Base-by-base conservation (phyloP, 345 rosid species). In the Lumnitzera littorea region DNA sequence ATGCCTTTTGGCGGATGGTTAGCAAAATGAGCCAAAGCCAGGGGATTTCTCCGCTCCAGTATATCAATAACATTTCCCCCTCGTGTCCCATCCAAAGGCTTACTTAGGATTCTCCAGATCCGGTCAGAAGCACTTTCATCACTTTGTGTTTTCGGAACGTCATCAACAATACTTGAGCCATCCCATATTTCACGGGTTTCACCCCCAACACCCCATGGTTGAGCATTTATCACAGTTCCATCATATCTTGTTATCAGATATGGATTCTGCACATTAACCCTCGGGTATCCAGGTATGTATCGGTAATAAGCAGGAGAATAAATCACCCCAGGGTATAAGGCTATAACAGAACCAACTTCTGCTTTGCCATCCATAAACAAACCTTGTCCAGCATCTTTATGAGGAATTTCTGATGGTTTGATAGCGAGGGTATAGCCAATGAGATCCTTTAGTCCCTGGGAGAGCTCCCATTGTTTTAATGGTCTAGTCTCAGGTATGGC, bases 241-340 rank as follows among this genome's bases (percentile, higher is more conserved):
- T 92, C 98, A 70, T 87, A 87, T 72, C 94, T 77, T 13, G 96
- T 87, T 74, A 92, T 85, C 72, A 92, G 60, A 75, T 89, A 82
- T 5, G 88, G 76, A 67, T 84, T 92, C 53, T 73, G 84, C 9
- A 70, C 85, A 73, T 85, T 78, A 29, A 77, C 86, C 65, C 82
- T 71, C 16, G 96, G 96, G 65, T 85, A 84, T 31, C 96, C 97
- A 24, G 94, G 96, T 70, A 92, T 85, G 55, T 80, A 78, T 10
- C 82, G 84, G 73, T 87, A 87, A 77, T 75, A 76, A 55, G 91
- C 86, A 15, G 96, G 94, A 57, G 81, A 63, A 69, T 84, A 85
- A 49, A 89, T 68, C 29, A 87, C 82, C 62, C 98, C 97, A 52
- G 97, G 97, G 78, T 92, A 92, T 2, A 89, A 62, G 51, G 91